Evolutionary conservation across 2,329 filamentous ascomycete species (phyloP), one percentile per base, ranked within the genome.

Genomic region (Colletotrichum paranaense): DNA sequence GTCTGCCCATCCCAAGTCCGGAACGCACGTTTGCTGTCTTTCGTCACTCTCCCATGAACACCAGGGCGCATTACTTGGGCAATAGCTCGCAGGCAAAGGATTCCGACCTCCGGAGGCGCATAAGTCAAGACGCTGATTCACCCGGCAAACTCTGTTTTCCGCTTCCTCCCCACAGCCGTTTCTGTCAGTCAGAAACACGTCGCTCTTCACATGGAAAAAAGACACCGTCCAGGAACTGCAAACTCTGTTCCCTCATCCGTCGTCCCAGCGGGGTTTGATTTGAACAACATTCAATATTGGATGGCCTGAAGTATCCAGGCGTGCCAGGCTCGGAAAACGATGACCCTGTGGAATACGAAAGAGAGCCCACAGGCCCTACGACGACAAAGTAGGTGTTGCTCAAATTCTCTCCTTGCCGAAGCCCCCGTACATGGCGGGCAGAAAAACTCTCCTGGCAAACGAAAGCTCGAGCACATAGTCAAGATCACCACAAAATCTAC

Each of bases 131-230:
- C 70, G 60, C 67, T 70, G 70, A 73, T 73, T 73, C 67, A 73
- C 46, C 67, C 35, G 32, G 70, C 67, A 73, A 73, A 73, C 67
- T 73, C 38, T 73, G 42, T 66, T 70, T 62, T 16, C 49, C 49
- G 56, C 60, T 19, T 70, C 28, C 60, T 49, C 24, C 66, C 70
- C 70, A 73, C 56, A 66, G 49, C 70, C 70, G 60, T 70, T 70
- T 73, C 66, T 73, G 66, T 73, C 66, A 62, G 67, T 65, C 67
- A 52, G 56, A 70, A 64, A 70, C 60, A 73, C 55, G 22, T 57
- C 26, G 62, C 56, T 66, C 60, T 73, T 73, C 70, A 70, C 67
- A 73, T 70, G 70, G 70, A 68, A 63, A 73, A 68, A 63, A 73
- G 67, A 9, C 66, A 57, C 46, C 38, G 60, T 64, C 62, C 67